phyloP scores from a whole-genome alignment of 768 basidiomycete genomes.

The Lactarius akahatsu region DNA sequence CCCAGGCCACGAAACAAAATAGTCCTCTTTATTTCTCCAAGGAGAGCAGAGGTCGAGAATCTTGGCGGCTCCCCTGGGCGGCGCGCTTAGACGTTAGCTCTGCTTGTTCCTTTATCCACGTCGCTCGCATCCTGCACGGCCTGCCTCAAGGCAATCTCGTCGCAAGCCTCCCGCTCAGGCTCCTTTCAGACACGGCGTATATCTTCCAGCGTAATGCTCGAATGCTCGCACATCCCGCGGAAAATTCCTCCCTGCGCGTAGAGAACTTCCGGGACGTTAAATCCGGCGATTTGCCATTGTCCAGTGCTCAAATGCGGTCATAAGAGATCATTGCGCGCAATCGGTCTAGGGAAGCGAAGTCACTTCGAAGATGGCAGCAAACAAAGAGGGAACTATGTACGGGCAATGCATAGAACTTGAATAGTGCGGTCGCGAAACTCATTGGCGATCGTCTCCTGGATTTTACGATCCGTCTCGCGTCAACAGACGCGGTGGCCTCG shows the following conservation, averaged over 20 bases:
- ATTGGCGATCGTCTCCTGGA: conserved; percentile 84
- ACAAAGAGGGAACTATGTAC: conserved; percentile 42
- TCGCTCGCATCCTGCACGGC: too few species aligned
- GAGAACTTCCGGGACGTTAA: conserved; percentile 72
- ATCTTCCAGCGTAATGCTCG: conserved; percentile 73
- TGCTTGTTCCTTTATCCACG: too few species aligned
- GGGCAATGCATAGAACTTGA: conserved; percentile 84
- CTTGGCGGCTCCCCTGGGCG: too few species aligned
- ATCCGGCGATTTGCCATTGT: conserved; percentile 83
- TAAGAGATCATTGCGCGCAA: conserved; percentile 85
- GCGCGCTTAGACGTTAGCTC: too few species aligned
- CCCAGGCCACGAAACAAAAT: too few species aligned
- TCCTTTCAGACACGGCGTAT: conserved; percentile 45
- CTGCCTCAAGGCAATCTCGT: conserved; percentile 1
- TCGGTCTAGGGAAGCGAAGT: conserved; percentile 51
- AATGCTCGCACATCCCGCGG: conserved; percentile 81
- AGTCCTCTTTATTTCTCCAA: too few species aligned
- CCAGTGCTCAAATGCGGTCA: conserved; percentile 86
- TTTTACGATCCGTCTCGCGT: conserved; percentile 86
- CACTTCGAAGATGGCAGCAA: background rate
- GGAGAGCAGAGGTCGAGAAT: too few species aligned
- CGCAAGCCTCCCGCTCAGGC: conserved; percentile 16
- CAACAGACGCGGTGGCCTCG: conserved; percentile 88
- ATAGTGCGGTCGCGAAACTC: conserved; percentile 85
- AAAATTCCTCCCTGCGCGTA: conserved; percentile 68